Percentiles rank a stretch among this genome's conserved stretches.
These are phyloP conservation scores for Pseudocercospora pini-densiflorae DNA, from an alignment of 2,329 filamentous ascomycete species.

Conservation along the genomic window DNA sequence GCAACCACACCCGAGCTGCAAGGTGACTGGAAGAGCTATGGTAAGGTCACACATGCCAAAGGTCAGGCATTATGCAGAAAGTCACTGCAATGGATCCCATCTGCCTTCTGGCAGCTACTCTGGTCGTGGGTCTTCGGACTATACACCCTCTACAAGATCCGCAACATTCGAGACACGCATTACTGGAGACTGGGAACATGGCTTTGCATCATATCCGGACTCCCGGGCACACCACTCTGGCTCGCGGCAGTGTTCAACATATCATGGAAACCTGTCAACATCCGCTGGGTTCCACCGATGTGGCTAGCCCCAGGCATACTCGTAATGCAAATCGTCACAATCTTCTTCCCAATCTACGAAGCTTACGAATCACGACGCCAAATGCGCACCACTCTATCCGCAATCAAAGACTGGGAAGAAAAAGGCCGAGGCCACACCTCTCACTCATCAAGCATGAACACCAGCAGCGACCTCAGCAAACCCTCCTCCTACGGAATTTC, in stretches of 20 bases:
- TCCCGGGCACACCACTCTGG: constrained; percentile 71
- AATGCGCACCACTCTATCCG: constrained; percentile 41
- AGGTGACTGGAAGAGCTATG: constrained; percentile 33
- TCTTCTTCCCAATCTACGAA: constrained; percentile 67
- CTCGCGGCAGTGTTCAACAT: constrained; percentile 61
- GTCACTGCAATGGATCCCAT: constrained; percentile 65
- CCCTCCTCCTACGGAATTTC: constrained; percentile 15
- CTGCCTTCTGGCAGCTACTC: constrained; percentile 66
- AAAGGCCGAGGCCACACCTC: constrained; percentile 9
- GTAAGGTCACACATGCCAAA: constrained; percentile 28
- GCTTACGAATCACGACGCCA: constrained; percentile 48
- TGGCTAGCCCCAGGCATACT: constrained; percentile 67
- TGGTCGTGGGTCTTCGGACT: constrained; percentile 68
- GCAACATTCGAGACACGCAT: constrained; percentile 66
- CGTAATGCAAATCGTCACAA: constrained; percentile 65
- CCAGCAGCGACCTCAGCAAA: constrained; percentile 2
- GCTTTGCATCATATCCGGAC: constrained; percentile 52
- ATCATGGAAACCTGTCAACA: constrained; percentile 52
- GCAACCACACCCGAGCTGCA: constrained; percentile 29
- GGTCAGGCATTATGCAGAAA: constrained; percentile 32
- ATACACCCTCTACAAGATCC: constrained; percentile 64
- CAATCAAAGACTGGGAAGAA: constrained; percentile 30
- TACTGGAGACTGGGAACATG: constrained; percentile 70
- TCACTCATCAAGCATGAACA: constrained; percentile 8
- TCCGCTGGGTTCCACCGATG: constrained; percentile 63